phyloP scores from a whole-genome alignment of 2,329 filamentous ascomycete genomes.

The Penicillium crustosum region DNA sequence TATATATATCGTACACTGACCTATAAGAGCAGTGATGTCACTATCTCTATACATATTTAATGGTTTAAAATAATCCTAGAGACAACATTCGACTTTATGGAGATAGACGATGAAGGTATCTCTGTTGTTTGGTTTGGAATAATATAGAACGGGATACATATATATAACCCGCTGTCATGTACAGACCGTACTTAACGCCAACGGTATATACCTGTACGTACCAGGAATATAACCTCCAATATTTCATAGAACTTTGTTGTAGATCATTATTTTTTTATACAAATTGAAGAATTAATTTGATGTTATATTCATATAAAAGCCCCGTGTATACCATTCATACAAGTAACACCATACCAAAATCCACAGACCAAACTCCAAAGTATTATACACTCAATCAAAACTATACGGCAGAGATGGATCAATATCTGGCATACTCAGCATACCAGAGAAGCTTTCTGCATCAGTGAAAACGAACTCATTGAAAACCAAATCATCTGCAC shows the following conservation, averaged over 20 bases:
- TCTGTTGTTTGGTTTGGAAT: background rate
- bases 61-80: background rate
- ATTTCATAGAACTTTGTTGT: background rate
- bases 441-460: background rate
- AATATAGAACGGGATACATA: conserved; percentile 3
- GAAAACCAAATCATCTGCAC: background rate
- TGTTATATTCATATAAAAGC: background rate
- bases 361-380: background rate
- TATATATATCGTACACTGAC: background rate
- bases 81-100: too few species aligned
- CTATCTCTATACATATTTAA: background rate
- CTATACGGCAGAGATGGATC: background rate
- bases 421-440: background rate
- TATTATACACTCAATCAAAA: background rate
- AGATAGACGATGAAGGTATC: background rate
- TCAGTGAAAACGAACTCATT: background rate
- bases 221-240: background rate
- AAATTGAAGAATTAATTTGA: background rate
- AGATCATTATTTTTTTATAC: background rate
- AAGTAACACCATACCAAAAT: background rate
- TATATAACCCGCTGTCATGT: conserved; percentile 5
- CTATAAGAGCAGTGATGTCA: background rate
- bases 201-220: conserved; percentile 9
- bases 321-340: background rate
- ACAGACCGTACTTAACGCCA: conserved; percentile 1